Evolutionary conservation across 805 yeast species (phyloP).

Genomic region (Candida taoyuanica): DNA sequence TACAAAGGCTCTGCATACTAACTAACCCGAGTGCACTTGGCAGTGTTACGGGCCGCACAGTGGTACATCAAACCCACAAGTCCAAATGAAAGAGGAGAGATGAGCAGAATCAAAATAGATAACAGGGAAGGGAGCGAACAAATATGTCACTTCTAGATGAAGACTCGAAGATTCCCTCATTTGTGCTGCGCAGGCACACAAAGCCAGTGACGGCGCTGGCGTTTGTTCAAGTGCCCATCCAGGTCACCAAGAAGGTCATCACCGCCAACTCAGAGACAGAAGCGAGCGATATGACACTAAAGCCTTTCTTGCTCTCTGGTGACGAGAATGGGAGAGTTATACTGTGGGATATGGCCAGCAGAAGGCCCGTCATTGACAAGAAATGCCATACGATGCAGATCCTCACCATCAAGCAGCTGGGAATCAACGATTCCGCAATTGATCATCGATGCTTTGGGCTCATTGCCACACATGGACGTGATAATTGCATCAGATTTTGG

Average conservation of each 20-base stretch:
- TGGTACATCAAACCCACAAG: too few relatives aligned
- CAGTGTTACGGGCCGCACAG: background rate
- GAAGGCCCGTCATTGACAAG: conserved; percentile 56
- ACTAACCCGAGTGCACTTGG: background rate
- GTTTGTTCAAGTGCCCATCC: conserved; percentile 13
- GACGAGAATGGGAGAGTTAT: conserved; percentile 14
- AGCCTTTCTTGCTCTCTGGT: conserved; percentile 16
- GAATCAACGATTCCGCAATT: conserved; percentile 21
- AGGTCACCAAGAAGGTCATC: background rate
- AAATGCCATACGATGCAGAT: conserved; percentile 52
- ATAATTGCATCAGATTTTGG: conserved; percentile 51
- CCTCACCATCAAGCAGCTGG: conserved; percentile 45
- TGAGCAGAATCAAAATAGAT: too few relatives aligned
- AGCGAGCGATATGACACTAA: conserved; percentile 3
- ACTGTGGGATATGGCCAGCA: conserved; percentile 48
- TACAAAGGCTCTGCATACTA: too few relatives aligned
- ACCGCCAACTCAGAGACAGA: background rate
- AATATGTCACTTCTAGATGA: conserved; percentile 6
- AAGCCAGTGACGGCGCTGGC: conserved; percentile 14
- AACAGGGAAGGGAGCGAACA: too few relatives aligned
- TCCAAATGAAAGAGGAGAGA: too few relatives aligned
- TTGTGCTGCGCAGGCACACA: conserved; percentile 19
- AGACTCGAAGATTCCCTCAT: conserved; percentile 13
- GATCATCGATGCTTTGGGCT: conserved; percentile 33
- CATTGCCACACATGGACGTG: conserved; percentile 63